Evolutionary conservation across 176 grass and related monocot species (phyloP), one percentile per base, ranked within the genome.

Genomic region (Bromus sterilis): DNA sequence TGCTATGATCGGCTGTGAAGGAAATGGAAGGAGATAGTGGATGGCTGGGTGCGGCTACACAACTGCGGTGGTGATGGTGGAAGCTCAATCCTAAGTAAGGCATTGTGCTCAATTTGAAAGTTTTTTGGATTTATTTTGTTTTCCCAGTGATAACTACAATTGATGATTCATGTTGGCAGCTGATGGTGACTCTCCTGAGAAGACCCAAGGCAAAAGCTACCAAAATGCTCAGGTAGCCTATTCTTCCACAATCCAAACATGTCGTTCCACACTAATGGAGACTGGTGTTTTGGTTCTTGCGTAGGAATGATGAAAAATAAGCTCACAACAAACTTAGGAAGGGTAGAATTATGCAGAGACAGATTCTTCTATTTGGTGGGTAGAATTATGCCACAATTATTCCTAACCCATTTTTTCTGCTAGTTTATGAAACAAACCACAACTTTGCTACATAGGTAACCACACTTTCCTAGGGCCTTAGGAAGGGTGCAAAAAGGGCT

Each of bases 11-110:
- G 12, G 12, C 16, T 28, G 7, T 75, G 26, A 64, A 97, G 95
- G 70, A 97, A 94, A 80, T 97, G 95, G 95, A 97, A 97, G 75
- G 80, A 90, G 49, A 79, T 91, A 20, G 83, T 94, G 26, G 88
- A 92, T 7, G 85, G 87, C 26, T 94, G 87, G 87, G 83, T 91
- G 88, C 84, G 87, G 74, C 89, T 77, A 46, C 80, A 76, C 80
- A 94, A 85, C 71, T 87, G 90, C 29, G 46, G 58, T 1, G 65
- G 87, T 44, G 90, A 90, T 5, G 82, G 64, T 10, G 48, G 81
- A 76, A 21, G 78, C 81, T 88, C 75, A 2, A 86, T 92, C 68
- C 80, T 89, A 77, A 84, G 92, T 97, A 91, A 4, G 78, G 12
- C 26, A 53, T 41, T 74, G 41, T 84, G 56, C 75, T 74, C 60